phyloP scores from a whole-genome alignment of 2,329 filamentous ascomycete species.

The Berkeleyomyces basicola region DNA sequence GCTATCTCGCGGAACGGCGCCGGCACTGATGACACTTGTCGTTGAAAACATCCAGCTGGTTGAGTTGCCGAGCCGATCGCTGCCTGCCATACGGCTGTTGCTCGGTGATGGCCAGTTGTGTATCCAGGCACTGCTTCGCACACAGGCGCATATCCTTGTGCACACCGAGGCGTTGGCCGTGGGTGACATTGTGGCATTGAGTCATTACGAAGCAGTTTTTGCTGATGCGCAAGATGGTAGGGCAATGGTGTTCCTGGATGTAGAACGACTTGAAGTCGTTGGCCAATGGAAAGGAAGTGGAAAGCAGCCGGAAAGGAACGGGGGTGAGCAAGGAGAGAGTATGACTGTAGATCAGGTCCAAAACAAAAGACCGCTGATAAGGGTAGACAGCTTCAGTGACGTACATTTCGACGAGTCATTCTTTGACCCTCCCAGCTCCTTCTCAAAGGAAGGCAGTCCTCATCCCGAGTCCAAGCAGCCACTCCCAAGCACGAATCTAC shows the following conservation, averaged over 20 bases:
- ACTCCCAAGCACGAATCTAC: not conserved
- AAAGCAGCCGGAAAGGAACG: not conserved
- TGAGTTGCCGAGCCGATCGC: conserved; percentile 19
- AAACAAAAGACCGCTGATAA: not conserved
- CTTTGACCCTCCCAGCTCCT: conserved; percentile 3
- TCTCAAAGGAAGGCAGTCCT: not conserved
- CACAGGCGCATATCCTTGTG: conserved; percentile 32
- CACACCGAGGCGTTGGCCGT: conserved; percentile 28
- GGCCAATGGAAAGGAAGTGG: not conserved
- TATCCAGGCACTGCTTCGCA: conserved; percentile 34
- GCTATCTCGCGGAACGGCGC: conserved; percentile 62
- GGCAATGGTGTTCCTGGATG: not conserved
- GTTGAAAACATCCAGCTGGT: conserved; percentile 25
- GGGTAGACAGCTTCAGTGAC: conserved; percentile 8
- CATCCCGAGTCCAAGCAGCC: not conserved
- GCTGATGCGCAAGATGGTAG: not conserved
- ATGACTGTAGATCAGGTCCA: not conserved
- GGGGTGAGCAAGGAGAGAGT: not conserved
- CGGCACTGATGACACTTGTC: conserved; percentile 69
- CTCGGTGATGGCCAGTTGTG: conserved; percentile 37
- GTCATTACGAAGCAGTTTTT: conserved; percentile 21
- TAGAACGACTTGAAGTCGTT: conserved; percentile 1
- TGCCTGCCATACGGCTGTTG: conserved; percentile 29
- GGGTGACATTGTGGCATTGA: conserved; percentile 33
- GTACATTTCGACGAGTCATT: conserved; percentile 10